Base-by-base conservation (phyloP, 2,329 filamentous ascomycete species). In the Thermochaetoides dissita region DNA sequence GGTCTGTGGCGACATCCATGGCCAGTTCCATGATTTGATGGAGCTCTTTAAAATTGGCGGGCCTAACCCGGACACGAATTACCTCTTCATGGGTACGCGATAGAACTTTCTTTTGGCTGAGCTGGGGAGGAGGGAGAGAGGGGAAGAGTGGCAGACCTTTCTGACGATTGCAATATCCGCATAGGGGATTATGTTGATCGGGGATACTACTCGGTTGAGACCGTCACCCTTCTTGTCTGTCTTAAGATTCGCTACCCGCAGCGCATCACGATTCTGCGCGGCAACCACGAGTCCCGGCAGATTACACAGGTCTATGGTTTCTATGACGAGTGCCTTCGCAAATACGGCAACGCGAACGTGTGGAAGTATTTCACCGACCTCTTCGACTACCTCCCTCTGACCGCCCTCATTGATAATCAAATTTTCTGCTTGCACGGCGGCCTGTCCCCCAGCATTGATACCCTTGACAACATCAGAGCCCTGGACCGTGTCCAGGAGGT, bases 321-420 rank as follows among this genome's bases (percentile, higher is more conserved):
- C 69, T 98, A 98, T 69, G 91, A 96, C 63, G 91, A 98, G 64
- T 98, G 91, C 62, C 77, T 96, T 55, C 84, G 88, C 61, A 98
- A 98, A 69, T 98, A 98, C 62, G 91, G 91, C 63, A 96, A 95
- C 59, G 89, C 91, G 49, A 96, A 94, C 55, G 91, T 98, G 50
- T 98, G 91, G 91, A 95, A 95, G 71, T 95, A 86, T 62, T 98
- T 94, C 63, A 95, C 88, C 59, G 89, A 98, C 63, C 81, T 98
- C 42, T 98, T 98, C 67, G 91, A 98, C 68, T 98, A 91, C 68
- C 84, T 98, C 34, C 89, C 91, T 52, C 77, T 98, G 53, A 95
- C 89, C 51, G 91, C 91, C 54, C 79, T 98, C 56, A 94, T 98
- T 63, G 89, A 98, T 67, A 94, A 94, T 68, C 89, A 96, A 69